These are phyloP conservation scores for Nitzschia putrida DNA, from an alignment of 108 stramenopile genomes.

Conservation along the genomic window DNA sequence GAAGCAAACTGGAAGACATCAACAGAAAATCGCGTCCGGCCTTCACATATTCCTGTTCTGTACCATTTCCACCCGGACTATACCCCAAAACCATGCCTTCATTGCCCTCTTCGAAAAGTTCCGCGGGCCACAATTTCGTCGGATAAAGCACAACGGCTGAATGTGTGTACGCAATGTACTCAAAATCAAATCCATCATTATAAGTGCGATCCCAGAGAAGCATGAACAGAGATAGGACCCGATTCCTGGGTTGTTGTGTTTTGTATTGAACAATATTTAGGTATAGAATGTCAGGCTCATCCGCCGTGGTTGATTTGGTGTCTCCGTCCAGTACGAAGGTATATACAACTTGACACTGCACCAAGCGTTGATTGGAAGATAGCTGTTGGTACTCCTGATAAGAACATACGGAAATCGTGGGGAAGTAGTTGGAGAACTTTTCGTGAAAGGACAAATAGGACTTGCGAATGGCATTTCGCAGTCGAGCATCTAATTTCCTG, in stretches of 20 bases:
- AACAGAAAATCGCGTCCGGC: not conserved
- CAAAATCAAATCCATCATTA: not conserved
- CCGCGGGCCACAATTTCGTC: not conserved
- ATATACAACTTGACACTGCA: slow-evolving; percentile 3
- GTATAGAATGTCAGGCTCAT: slow-evolving; percentile 4
- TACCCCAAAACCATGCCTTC: not conserved
- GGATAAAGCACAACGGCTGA: slow-evolving; percentile 6
- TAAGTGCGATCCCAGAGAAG: not conserved
- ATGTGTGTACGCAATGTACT: slow-evolving; percentile 10
- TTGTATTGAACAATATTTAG: not conserved
- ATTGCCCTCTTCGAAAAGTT: not conserved
- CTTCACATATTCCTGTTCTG: not conserved
- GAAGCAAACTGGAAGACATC: not conserved
- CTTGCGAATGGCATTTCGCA: slow-evolving; percentile 11
- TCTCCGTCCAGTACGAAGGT: slow-evolving; percentile 5
- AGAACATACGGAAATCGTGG: not conserved
- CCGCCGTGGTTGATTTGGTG: not conserved
- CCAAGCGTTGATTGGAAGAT: not conserved
- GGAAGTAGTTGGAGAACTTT: not conserved
- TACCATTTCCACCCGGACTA: not conserved
- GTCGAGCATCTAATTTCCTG: not conserved
- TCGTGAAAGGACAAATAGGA: slow-evolving; percentile 9
- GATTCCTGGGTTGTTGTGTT: slow-evolving; percentile 2
- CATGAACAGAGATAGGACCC: not conserved
- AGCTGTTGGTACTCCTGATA: not conserved